A percentile compares a stretch with the other conserved stretches of the same genome.
These are phyloP conservation scores for Chloranthus sessilifolius DNA, from an alignment of 164 flowering plant genomes.

Conservation along the genomic window DNA sequence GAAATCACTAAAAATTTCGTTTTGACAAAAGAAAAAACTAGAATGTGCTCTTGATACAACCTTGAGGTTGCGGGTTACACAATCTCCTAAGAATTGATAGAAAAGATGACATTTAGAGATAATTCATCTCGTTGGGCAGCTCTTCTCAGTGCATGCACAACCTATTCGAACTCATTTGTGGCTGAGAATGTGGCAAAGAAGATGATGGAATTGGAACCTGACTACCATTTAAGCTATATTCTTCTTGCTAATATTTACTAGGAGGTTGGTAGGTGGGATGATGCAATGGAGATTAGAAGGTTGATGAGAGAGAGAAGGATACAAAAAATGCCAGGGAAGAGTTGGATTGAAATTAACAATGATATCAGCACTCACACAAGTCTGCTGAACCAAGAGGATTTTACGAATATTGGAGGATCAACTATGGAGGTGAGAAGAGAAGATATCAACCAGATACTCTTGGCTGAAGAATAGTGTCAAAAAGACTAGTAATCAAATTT, in stretches of 20 bases:
- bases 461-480: no score
- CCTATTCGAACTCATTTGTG: slow-evolving; percentile 33
- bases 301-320: slow-evolving; percentile 59
- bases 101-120: slow-evolving; percentile 30
- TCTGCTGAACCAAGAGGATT: no score
- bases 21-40: no score
- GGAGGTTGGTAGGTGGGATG: slow-evolving; percentile 60
- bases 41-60: no score
- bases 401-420: no score
- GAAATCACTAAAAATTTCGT: no score
- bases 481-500: no score
- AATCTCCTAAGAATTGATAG: slow-evolving; percentile 51
- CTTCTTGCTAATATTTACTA: slow-evolving; percentile 61
- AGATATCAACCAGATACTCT: no score
- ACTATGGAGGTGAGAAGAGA: no score
- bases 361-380: no score
- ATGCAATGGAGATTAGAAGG: slow-evolving; percentile 42
- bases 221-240: slow-evolving; percentile 70
- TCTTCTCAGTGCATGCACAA: slow-evolving; percentile 76
- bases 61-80: no score
- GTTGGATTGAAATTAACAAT: slow-evolving; percentile 71
- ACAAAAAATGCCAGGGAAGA: slow-evolving; percentile 60
- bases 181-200: slow-evolving; percentile 75
- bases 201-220: slow-evolving; percentile 66
- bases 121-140: slow-evolving; percentile 68